Percentiles rank a stretch among this genome's conserved stretches.
Evolutionary conservation across 139 green algal genomes (phyloP).

Genomic region (Chlamydomonas asymmetrica): DNA sequence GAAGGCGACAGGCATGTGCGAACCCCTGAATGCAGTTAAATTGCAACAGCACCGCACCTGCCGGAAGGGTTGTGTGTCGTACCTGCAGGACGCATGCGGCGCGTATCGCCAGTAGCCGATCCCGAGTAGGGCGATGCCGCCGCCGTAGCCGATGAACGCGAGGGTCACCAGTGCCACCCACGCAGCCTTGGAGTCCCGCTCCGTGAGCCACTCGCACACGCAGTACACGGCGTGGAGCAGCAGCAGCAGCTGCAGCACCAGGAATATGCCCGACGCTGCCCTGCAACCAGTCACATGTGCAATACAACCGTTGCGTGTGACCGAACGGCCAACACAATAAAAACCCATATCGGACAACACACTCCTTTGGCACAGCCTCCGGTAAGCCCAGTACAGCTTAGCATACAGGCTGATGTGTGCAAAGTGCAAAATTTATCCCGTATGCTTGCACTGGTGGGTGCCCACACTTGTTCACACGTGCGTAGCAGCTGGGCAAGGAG

Average conservation of each 20-base stretch:
- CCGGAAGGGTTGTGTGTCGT: too few species aligned
- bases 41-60: too few species aligned
- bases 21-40: too few species aligned
- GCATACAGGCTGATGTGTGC: too few species aligned
- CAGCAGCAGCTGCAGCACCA: constrained; percentile 80
- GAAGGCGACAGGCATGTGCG: too few species aligned
- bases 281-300: constrained; percentile 53
- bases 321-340: not conserved
- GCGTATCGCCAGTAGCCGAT: constrained; percentile 76
- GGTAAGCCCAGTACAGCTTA: too few species aligned
- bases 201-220: constrained; percentile 57
- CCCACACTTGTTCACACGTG: too few species aligned
- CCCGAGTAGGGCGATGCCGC: constrained; percentile 58
- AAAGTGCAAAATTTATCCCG: too few species aligned
- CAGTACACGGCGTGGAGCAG: constrained; percentile 78
- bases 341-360: too few species aligned
- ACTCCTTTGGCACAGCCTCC: too few species aligned
- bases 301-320: not conserved
- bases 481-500: not conserved
- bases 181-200: constrained; percentile 33
- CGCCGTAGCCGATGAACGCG: constrained; percentile 38
- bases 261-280: constrained; percentile 68
- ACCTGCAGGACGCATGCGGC: constrained; percentile 19
- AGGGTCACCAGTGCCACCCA: constrained; percentile 48
- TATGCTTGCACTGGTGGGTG: too few species aligned